Conservation (phyloP, 2,329 filamentous ascomycete genomes). For the Venturiaceae sp. region DNA sequence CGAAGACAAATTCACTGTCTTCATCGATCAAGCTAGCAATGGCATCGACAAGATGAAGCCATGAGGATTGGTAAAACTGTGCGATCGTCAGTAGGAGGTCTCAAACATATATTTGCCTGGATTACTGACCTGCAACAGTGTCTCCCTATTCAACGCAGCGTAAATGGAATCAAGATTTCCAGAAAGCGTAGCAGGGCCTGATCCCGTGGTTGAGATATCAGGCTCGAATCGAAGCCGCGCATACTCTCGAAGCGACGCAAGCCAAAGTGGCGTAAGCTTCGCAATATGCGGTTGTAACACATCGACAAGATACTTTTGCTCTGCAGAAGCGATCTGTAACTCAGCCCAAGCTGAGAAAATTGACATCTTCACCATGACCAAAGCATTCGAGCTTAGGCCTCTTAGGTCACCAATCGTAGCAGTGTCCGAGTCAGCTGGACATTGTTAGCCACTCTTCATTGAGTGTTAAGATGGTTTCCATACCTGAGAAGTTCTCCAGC, state of each 20-base stretch:
- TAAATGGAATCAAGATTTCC: constrained; percentile 91
- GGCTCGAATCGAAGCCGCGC: constrained; percentile 90
- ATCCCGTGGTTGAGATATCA: constrained; percentile 81
- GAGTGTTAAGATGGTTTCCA: constrained; percentile 30
- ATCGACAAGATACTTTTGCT: constrained; percentile 80
- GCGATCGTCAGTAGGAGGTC: no score
- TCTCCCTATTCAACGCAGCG: constrained; percentile 87
- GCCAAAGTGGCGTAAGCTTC: constrained; percentile 83
- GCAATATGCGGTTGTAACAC: constrained; percentile 87
- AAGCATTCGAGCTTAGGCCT: constrained; percentile 87
- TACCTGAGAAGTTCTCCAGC: constrained; percentile 72
- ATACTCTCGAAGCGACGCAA: constrained; percentile 87
- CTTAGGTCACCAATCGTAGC: constrained; percentile 88
- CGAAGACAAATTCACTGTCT: constrained; percentile 95
- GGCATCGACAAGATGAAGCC: constrained; percentile 92
- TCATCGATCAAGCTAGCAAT: constrained; percentile 96
- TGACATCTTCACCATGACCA: constrained; percentile 97
- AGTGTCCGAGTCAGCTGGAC: constrained; percentile 53
- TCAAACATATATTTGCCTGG: constrained; percentile 1
- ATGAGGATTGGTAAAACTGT: constrained; percentile 93
- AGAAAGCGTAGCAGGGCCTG: constrained; percentile 57
- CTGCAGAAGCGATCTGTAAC: constrained; percentile 85
- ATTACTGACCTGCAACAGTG: constrained; percentile 49
- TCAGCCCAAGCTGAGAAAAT: constrained; percentile 97
- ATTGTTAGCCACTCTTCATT: background rate